Base-by-base conservation (phyloP, 495 filamentous ascomycete species). In the Neurospora intermedia region DNA sequence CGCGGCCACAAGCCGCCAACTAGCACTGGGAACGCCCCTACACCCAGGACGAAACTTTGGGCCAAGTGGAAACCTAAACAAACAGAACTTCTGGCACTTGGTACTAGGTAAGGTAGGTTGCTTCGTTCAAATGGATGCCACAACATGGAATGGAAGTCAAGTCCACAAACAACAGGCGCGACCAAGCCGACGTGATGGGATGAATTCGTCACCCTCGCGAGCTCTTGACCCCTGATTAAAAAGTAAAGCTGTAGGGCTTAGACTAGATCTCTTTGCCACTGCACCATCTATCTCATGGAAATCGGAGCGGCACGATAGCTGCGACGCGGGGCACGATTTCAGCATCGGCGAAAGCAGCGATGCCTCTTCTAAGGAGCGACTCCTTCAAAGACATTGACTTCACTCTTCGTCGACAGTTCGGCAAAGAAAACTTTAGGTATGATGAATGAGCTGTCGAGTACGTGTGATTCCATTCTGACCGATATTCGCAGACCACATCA, bases 391-490 rank as follows among this genome's bases (percentile, higher is more conserved):
- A 98, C 80, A 85, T 96, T 70, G 92, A 97, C 74, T 97, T 95
- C 79, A 93, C 93, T 9, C 85, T 98, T 10, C 88, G 91, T 39
- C 87, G 89, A 13, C 92, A 96, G 41, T 97, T 97, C 82, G 89
- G 89, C 69, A 97, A 97, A 79, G 80, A 81, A 5, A 81, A 81
- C 13, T 94, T 96, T 78, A 86, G 93, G 92, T 94, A 74, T 62
- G 79, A 31, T 31, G 31, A 8, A 15, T n/a, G 27, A 2, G 27
- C 27, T 31, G 10, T 70, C 11, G 1, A 0, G 9, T n/a, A 43
- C 8, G 2, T 10, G 7, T 20, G 23, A 43, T 5, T n/a, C 31
- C 1, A n/a, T 38, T 38, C n/a, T 66, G 72, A 69, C 35, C 7
- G 43, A 23, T 23, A 11, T 40, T 16, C 4, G 7, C 74, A 94